phyloP scores from a whole-genome alignment of 2,329 filamentous ascomycete species.

The Phialemoniopsis sp. region DNA sequence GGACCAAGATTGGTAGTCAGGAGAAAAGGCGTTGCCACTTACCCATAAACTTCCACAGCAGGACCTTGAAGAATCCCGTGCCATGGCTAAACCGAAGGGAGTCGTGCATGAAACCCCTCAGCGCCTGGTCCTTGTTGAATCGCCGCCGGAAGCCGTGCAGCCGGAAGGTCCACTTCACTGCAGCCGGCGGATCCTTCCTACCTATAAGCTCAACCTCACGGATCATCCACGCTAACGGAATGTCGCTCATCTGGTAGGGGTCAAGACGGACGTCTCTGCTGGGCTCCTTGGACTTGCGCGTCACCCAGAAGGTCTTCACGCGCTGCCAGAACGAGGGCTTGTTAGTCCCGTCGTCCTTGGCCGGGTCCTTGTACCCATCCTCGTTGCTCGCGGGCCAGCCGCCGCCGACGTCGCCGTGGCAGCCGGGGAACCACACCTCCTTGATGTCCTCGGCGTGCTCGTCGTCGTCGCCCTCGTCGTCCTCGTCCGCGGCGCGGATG shows the following conservation, averaged over 20 bases:
- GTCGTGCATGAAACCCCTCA: constrained; percentile 30
- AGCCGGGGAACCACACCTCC: constrained; percentile 53
- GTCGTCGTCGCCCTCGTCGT: constrained; percentile 14
- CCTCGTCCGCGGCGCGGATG: constrained; percentile 1
- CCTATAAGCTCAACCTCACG: constrained; percentile 37
- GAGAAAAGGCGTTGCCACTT: constrained; percentile 10
- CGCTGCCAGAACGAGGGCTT: constrained; percentile 30
- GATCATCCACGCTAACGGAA: constrained; percentile 49
- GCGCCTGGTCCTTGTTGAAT: constrained; percentile 24
- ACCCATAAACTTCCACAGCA: constrained; percentile 40
- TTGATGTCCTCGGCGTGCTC: constrained; percentile 19
- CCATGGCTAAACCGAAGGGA: constrained; percentile 30
- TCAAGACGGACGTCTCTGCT: constrained; percentile 24
- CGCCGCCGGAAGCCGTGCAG: constrained; percentile 23
- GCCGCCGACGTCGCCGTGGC: constrained; percentile 49
- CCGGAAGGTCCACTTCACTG: no score
- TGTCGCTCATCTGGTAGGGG: constrained; percentile 40
- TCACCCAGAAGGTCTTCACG: constrained; percentile 28
- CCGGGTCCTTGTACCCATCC: no score
- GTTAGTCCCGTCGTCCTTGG: constrained; percentile 9
- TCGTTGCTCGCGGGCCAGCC: constrained; percentile 35
- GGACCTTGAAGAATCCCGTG: constrained; percentile 29
- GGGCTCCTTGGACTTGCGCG: constrained; percentile 23
- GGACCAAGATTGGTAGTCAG: neutral
- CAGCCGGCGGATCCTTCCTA: constrained; percentile 12